phyloP scores from a whole-genome alignment of 2,329 filamentous ascomycete species.

The Botrytis pseudocinerea region DNA sequence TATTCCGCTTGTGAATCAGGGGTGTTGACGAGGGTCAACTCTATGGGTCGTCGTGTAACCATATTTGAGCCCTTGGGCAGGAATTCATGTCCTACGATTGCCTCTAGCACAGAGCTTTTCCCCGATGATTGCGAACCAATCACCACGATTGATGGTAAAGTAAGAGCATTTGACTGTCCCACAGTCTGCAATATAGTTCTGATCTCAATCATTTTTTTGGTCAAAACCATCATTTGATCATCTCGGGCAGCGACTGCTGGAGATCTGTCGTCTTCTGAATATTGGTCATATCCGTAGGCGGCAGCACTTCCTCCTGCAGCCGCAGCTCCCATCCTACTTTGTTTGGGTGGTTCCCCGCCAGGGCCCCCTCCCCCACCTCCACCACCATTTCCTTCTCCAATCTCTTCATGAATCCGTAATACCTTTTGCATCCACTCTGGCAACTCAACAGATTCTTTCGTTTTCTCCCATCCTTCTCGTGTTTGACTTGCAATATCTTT shows the following conservation, averaged over 20 bases:
- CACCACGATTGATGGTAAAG: slow-evolving; percentile 95
- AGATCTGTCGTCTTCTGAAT: slow-evolving; percentile 63
- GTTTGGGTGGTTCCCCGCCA: slow-evolving; percentile 52
- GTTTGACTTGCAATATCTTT: slow-evolving; percentile 78
- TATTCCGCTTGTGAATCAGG: slow-evolving; percentile 85
- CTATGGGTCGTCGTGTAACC: slow-evolving; percentile 94
- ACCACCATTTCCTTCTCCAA: slow-evolving; percentile 48
- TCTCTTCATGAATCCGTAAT: slow-evolving; percentile 61
- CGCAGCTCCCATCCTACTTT: slow-evolving; percentile 62
- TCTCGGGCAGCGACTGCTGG: slow-evolving; percentile 73
- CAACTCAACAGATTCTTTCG: slow-evolving; percentile 71
- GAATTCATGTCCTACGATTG: slow-evolving; percentile 97
- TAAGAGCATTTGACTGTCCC: slow-evolving; percentile 85
- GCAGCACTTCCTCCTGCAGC: slow-evolving; percentile 69
- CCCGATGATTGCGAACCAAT: slow-evolving; percentile 98
- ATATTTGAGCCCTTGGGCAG: slow-evolving; percentile 98
- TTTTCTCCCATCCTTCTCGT: slow-evolving; percentile 76
- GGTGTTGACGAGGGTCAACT: slow-evolving; percentile 93
- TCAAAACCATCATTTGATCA: slow-evolving; percentile 99
- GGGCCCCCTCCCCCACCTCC: slow-evolving; percentile 45
- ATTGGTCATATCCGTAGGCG: slow-evolving; percentile 76
- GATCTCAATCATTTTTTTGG: slow-evolving; percentile 99
- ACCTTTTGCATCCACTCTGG: slow-evolving; percentile 81
- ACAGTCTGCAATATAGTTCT: slow-evolving; percentile 86
- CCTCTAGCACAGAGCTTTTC: slow-evolving; percentile 95